phyloP scores from a whole-genome alignment of 768 basidiomycete genomes.

The Stropharia rugosoannulata region DNA sequence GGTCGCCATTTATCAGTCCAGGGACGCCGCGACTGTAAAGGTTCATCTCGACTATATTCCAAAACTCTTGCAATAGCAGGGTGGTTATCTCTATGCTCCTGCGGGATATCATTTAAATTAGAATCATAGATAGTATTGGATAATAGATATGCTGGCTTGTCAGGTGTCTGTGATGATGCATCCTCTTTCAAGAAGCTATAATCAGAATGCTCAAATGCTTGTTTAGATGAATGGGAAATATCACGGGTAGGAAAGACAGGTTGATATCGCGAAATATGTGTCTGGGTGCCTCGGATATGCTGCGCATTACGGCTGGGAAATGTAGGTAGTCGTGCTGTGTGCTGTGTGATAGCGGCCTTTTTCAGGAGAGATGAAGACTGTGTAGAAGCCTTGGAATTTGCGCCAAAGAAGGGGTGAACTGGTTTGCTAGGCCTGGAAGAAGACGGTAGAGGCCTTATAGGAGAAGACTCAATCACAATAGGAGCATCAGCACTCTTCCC shows the following conservation, averaged over 20 bases:
- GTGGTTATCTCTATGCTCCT: constrained; percentile 36
- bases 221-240: not conserved
- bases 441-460: constrained; percentile 24
- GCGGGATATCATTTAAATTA: constrained; percentile 17
- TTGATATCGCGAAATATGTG: constrained; percentile 5
- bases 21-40: constrained; percentile 36
- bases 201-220: not conserved
- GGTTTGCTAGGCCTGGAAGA: constrained; percentile 25
- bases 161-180: constrained; percentile 3
- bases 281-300: constrained; percentile 63
- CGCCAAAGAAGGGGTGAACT: constrained; percentile 46
- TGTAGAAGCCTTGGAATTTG: constrained; percentile 22
- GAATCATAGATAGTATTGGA: constrained; percentile 2
- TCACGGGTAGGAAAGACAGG: not conserved
- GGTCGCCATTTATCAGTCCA: constrained; percentile 84
- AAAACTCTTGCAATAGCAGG: constrained; percentile 50
- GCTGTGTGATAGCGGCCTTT: constrained; percentile 9
- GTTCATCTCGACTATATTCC: constrained; percentile 17
- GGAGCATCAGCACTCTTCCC: constrained; percentile 38
- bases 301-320: constrained; percentile 52
- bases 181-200: constrained; percentile 13
- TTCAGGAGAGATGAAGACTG: constrained; percentile 5
- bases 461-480: constrained; percentile 44
- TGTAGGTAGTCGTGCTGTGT: constrained; percentile 27
- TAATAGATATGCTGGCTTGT: constrained; percentile 1